phyloP scores from a whole-genome alignment of 1,284 basidiomycete species.

The Leccinum laetum region DNA sequence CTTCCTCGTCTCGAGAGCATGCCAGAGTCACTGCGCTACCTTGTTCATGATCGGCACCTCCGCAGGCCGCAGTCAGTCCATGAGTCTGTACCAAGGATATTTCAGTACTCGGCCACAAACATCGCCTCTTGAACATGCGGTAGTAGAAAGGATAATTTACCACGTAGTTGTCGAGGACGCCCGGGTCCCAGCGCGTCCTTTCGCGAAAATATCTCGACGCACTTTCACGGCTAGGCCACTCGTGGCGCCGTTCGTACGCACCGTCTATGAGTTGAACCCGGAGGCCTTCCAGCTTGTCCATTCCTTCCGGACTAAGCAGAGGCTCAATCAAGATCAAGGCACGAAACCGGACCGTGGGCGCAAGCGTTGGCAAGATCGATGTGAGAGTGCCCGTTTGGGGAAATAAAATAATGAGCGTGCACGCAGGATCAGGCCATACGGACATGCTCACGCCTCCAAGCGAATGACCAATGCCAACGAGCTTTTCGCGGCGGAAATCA shows the following conservation, averaged over 20 bases:
- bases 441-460: constrained; percentile 62
- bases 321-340: constrained; percentile 57
- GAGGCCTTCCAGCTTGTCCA: constrained; percentile 39
- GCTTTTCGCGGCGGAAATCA: constrained; percentile 46
- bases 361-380: constrained; percentile 47
- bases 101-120: neutral
- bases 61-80: constrained; percentile 40
- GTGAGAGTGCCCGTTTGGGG: constrained; percentile 33
- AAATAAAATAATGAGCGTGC: neutral
- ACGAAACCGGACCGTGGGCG: constrained; percentile 42
- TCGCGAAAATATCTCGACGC: constrained; percentile 39
- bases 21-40: constrained; percentile 45
- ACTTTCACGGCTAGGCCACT: constrained; percentile 45
- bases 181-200: constrained; percentile 46
- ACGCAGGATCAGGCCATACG: constrained; percentile 20
- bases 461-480: constrained; percentile 63
- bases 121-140: neutral
- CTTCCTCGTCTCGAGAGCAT: constrained; percentile 58
- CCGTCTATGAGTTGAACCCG: constrained; percentile 40
- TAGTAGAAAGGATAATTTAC: constrained; percentile 32
- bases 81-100: constrained; percentile 36
- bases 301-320: constrained; percentile 49
- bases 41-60: constrained; percentile 28
- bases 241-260: constrained; percentile 46
- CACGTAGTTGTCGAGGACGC: constrained; percentile 47